Evolutionary conservation across 768 basidiomycete species (phyloP), one percentile per base, ranked within the genome.

Genomic region (Rhizopogon vulgaris): DNA sequence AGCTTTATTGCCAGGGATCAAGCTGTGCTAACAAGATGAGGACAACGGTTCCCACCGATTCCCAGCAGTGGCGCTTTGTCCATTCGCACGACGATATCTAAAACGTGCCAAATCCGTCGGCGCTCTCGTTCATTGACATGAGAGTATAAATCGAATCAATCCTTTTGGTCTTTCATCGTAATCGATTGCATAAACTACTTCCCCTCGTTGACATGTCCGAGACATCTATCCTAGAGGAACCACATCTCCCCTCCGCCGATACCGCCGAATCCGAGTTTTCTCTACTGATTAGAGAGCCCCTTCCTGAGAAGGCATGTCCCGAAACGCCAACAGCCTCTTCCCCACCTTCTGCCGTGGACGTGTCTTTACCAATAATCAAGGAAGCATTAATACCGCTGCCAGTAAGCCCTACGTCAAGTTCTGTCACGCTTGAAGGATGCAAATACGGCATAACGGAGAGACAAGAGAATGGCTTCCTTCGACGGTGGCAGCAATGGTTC

Each of bases 401-500:
- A 22, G 9, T 24, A 3, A 34, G 17, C 43, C 27, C 43, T 45
- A 22, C 45, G 14, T 24, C 22, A 15, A 34, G 32, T 22, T 32
- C 45, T 32, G 18, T 34, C 14, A 34, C 45, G 1, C 45, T 34
- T 9, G 14, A 46, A 10, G 45, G 36, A 34, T 34, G 32, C 30
- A 46, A 45, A 6, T 30, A 18, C 14, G 34, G 45, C 9, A 48
- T 17, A 50, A 50, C 42, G 7, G 49, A 50, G 38, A 46, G 17
- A 42, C 39, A 28, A 30, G 49, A 32, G 24, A 46, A 47, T 30
- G 39, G 41, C n/a, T 50, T 42, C 41, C 49, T 50, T 34, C 49
- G 49, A 25, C 41, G 49, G 9, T 50, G 49, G 49, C 49, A 30
- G 38, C 38, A 42, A 50, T 50, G 49, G 49, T 50, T 46, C 32